Evolutionary conservation across 176 grass and related monocot genomes (phyloP), one percentile per base, ranked within the genome.

Genomic region (Avena insularis): DNA sequence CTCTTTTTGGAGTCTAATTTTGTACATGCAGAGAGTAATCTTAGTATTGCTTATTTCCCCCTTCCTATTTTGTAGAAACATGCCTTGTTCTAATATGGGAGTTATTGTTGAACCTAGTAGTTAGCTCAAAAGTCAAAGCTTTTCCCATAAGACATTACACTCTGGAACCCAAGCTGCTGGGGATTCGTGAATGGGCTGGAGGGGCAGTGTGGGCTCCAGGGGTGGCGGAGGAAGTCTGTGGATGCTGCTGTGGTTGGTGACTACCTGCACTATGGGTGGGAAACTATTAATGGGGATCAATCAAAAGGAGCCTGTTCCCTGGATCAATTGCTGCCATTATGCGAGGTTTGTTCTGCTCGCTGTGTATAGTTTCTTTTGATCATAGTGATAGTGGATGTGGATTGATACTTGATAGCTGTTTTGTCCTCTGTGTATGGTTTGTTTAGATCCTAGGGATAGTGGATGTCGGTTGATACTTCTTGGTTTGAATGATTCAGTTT

Each of bases 211-310:
- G 94, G 92, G 56, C 94, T 92, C 80, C 85, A 86, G 48, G 84
- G 94, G 33, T 82, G 88, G 78, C 88, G 89, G 81, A 88, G 94
- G 81, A 96, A 90, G 90, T 92, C 96, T 12, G 92, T 96, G 17
- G 92, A 90, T 68, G 89, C 94, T 8, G 89, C 90, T 14, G 83
- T 67, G 43, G 96, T 96, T 14, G 89, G 90, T 29, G 90, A 96
- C 78, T 78, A 94, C 80, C 89, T 99, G 54, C 92, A 89, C 6
- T 70, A 80, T 79, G 90, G 93, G 33, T 91, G 90, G 90, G 94
- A 99, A 93, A 66, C 88, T 96, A 85, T 69, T 99, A 21, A 90
- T 99, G 33, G 92, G 92, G 35, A 89, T 99, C 47, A 95, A 93
- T 89, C 83, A 89, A 78, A 99, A 93, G 92, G 94, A 99, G 80